Percentiles rank a stretch among this genome's conserved stretches.
Evolutionary conservation across 2,329 filamentous ascomycete genomes (phyloP).

Genomic region (Thelonectria blattea): DNA sequence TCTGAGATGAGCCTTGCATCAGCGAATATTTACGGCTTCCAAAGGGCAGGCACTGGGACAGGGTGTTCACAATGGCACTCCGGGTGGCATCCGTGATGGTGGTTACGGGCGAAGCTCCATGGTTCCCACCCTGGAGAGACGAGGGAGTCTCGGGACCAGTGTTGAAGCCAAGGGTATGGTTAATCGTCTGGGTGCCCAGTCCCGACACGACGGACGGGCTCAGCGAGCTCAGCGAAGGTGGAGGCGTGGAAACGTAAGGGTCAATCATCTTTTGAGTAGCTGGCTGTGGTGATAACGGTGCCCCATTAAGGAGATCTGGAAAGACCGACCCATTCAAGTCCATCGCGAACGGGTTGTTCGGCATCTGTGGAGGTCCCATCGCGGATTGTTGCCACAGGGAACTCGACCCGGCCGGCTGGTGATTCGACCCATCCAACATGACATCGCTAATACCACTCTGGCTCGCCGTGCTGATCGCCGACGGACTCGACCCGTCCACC

Average conservation of each 20-base stretch:
- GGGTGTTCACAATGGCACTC: slow-evolving; percentile 64
- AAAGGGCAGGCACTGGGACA: slow-evolving; percentile 63
- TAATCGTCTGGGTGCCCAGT: slow-evolving; percentile 65
- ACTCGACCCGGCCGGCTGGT: slow-evolving; percentile 59
- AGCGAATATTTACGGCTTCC: slow-evolving; percentile 70
- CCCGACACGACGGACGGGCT: slow-evolving; percentile 75
- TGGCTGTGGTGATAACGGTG: slow-evolving; percentile 79
- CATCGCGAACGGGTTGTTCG: slow-evolving; percentile 74
- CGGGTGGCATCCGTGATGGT: slow-evolving; percentile 71
- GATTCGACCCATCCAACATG: slow-evolving; percentile 83
- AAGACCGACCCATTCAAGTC: slow-evolving; percentile 78
- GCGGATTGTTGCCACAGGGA: slow-evolving; percentile 74
- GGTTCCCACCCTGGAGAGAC: slow-evolving; percentile 70
- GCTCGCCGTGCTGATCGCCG: slow-evolving; percentile 92
- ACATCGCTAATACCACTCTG: slow-evolving; percentile 91
- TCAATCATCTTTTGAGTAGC: slow-evolving; percentile 73
- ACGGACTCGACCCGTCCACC: slow-evolving; percentile 92
- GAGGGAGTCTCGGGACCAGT: slow-evolving; percentile 74
- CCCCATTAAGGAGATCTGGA: slow-evolving; percentile 74
- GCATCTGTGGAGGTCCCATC: slow-evolving; percentile 71
- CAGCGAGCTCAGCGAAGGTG: slow-evolving; percentile 74
- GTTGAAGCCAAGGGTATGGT: slow-evolving; percentile 69
- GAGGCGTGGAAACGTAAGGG: slow-evolving; percentile 79
- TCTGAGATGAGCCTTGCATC: slow-evolving; percentile 60
- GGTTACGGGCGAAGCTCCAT: slow-evolving; percentile 63